Base-by-base conservation (phyloP, 1,284 basidiomycete genomes). In the Pseudozyma thailandica region DNA sequence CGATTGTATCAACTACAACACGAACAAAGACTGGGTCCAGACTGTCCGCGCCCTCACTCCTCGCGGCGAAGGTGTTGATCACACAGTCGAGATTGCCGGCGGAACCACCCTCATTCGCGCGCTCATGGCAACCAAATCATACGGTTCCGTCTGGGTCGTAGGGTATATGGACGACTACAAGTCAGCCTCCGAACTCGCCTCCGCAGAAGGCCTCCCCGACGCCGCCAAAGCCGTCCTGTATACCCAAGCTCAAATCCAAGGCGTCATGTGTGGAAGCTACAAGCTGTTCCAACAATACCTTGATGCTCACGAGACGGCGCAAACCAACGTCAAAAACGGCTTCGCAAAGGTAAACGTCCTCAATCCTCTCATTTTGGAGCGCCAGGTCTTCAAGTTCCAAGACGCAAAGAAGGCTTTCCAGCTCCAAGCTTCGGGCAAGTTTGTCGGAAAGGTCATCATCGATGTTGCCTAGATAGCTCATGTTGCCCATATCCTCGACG, bases 131-230 rank as follows among this genome's bases (percentile, higher is more conserved):
- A 63, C 64, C n/a, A 59, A 58, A 26, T n/a, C 55, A 9, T 53
- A 53, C 45, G 70, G 70, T 1, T 43, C 18, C 21, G 37, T 69
- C 16, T 69, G 60, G 65, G 50, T 64, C 27, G 71, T 73, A 3
- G 71, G 71, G 20, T 73, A 69, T 48, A 56, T 69, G 53, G 65
- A 73, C 39, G 71, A 73, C 46, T 73, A 64, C 57, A 59, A 56
- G n/a, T 27, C 55, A 21, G 18, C 54, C 20, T 12, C 45, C 10
- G n/a, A 42, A 18, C 31, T 23, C 12, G 23, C 26, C 1, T 15
- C 26, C 4, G 49, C 56, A n/a, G 25, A 49, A 2, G 51, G 42
- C 1, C 25, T 66, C 0, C 61, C 56, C 6, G 63, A 72, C 21
- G 39, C 35, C 1, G 62, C 69, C 6, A 66, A 66, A 44, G 69